Evolutionary conservation across 1,284 basidiomycete species (phyloP).

Genomic region (Cryptococcus hybrid): DNA sequence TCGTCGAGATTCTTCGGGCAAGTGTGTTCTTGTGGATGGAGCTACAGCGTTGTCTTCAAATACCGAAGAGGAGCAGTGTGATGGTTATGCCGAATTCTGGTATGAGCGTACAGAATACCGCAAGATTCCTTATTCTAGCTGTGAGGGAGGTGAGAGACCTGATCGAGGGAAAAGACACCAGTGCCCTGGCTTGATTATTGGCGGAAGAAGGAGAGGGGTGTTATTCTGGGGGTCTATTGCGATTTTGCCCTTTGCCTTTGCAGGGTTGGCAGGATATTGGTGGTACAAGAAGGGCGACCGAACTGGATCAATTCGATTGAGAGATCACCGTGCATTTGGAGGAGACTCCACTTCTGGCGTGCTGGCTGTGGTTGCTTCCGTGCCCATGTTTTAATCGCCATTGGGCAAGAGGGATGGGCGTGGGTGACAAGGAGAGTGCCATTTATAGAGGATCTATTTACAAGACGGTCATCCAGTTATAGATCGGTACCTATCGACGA

Average conservation of each 20-base stretch:
- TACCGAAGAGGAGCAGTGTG: constrained; percentile 61
- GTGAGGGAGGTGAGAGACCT: constrained; percentile 68
- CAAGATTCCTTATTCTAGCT: constrained; percentile 80
- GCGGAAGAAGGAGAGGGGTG: constrained; percentile 55
- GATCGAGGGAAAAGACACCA: constrained; percentile 69
- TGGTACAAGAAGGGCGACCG: constrained; percentile 69
- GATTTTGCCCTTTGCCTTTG: constrained; percentile 69
- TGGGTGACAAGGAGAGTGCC: constrained; percentile 56
- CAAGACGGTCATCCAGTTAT: constrained; percentile 63
- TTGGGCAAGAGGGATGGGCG: constrained; percentile 62
- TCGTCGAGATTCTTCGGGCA: constrained; percentile 62
- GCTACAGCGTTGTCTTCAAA: constrained; percentile 58
- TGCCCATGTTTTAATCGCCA: constrained; percentile 83
- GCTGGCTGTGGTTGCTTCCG: constrained; percentile 69
- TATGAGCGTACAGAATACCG: constrained; percentile 87
- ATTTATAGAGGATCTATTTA: constrained; percentile 45
- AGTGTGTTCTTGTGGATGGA: constrained; percentile 73
- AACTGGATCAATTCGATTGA: constrained; percentile 78
- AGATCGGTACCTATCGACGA: constrained; percentile 79
- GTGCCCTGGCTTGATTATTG: constrained; percentile 67
- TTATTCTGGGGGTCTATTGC: constrained; percentile 78
- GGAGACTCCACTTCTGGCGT: constrained; percentile 54
- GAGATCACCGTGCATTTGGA: constrained; percentile 55
- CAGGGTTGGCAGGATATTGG: constrained; percentile 71
- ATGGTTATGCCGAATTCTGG: constrained; percentile 67